Percentiles rank a stretch among this genome's conserved stretches.
phyloP scores from a whole-genome alignment of 305 asterid genomes.

The Fraxinus albicans region DNA sequence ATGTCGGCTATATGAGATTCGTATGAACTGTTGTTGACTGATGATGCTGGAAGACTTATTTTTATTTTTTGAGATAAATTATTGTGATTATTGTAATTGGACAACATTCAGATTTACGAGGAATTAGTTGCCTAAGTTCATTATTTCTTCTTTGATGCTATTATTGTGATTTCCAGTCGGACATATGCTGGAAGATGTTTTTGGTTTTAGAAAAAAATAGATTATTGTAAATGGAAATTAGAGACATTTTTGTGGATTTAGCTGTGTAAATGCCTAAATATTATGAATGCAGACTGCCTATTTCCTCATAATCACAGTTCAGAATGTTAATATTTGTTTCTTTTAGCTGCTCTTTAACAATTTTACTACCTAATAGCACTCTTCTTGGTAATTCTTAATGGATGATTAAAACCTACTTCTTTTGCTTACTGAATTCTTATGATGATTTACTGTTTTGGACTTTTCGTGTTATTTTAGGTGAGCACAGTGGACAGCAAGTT shows the following conservation, averaged over 20 bases:
- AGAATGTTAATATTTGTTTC: not conserved
- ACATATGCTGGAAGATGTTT: not conserved
- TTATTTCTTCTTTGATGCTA: not conserved
- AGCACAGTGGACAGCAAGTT: slow-evolving; percentile 17
- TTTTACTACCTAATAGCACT: not conserved
- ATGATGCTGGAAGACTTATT: not conserved
- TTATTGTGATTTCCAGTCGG: not conserved
- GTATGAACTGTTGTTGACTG: not conserved
- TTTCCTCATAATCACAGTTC: not conserved
- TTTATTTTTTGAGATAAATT: not conserved
- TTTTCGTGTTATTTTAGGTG: slow-evolving; percentile 24
- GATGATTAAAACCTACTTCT: not conserved
- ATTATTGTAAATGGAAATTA: not conserved
- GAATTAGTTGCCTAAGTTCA: not conserved
- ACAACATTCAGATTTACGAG: not conserved
- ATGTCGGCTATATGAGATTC: not conserved
- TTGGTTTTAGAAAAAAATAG: not conserved
- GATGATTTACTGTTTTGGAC: not conserved
- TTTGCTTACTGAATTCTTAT: slow-evolving; percentile 3
- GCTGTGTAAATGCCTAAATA: not conserved
- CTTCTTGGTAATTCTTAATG: not conserved
- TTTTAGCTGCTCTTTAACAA: not conserved
- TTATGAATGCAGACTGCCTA: not conserved
- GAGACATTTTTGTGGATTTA: not conserved
- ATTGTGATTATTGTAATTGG: not conserved